A percentile compares a stretch with the other conserved stretches of the same genome.
These are phyloP conservation scores for Sarocladiaceae sp. DNA, from an alignment of 2,329 filamentous ascomycete genomes.

Conservation along the genomic window DNA sequence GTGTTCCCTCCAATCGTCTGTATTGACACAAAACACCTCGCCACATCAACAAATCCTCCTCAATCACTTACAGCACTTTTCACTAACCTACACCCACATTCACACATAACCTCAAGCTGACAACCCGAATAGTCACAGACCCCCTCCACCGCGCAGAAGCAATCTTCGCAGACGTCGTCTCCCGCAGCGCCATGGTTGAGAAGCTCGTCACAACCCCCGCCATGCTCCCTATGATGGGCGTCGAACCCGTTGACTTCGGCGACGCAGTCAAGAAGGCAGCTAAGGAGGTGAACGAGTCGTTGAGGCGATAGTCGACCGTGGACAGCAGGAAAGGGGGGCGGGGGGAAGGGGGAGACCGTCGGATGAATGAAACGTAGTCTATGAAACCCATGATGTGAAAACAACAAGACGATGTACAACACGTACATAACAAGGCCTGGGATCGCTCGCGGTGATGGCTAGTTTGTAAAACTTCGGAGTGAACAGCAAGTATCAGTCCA, in stretches of 20 bases:
- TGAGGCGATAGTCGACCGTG: background rate
- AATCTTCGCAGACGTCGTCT: slow-evolving; percentile 24
- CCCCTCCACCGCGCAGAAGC: slow-evolving; percentile 11
- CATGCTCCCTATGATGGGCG: slow-evolving; percentile 26
- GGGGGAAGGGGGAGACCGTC: background rate
- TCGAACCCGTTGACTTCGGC: slow-evolving; percentile 23
- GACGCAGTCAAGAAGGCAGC: slow-evolving; percentile 21
- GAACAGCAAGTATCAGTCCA: too few species aligned
- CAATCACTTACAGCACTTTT: too few species aligned
- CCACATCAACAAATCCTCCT: too few species aligned
- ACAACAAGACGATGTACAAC: too few species aligned
- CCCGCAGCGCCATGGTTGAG: slow-evolving; percentile 24
- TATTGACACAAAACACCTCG: background rate
- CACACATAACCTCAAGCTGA: too few species aligned
- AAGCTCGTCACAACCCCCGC: slow-evolving; percentile 23
- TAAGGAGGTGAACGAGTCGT: slow-evolving; percentile 12
- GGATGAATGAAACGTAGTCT: background rate
- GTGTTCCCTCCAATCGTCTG: background rate
- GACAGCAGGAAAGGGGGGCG: background rate
- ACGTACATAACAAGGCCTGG: too few species aligned
- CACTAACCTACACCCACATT: background rate
- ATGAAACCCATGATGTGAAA: background rate
- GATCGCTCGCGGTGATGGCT: too few species aligned
- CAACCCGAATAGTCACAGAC: background rate
- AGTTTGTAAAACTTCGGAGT: too few species aligned